These are phyloP conservation scores for Agaricales sp. DNA, from an alignment of 1,284 basidiomycete genomes.

Conservation along the genomic window DNA sequence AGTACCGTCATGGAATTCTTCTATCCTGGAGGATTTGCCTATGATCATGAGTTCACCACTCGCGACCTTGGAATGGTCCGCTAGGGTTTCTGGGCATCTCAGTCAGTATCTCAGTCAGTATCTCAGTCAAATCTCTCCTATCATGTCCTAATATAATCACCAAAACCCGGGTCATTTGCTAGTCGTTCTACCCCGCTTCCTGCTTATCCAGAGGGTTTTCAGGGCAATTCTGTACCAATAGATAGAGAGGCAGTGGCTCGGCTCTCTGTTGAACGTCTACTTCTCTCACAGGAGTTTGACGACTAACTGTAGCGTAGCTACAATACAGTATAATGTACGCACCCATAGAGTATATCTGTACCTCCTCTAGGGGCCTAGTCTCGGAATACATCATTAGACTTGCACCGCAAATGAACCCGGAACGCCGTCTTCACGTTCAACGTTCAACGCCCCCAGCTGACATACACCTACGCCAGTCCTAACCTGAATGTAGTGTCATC, in stretches of 20 bases:
- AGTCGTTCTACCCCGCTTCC: constrained; percentile 32
- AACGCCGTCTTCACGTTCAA: no score
- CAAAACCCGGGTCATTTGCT: constrained; percentile 40
- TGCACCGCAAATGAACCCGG: no score
- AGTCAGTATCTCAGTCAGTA: constrained; percentile 20
- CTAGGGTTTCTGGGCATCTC: constrained; percentile 70
- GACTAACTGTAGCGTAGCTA: no score
- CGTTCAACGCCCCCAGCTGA: no score
- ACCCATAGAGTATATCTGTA: no score
- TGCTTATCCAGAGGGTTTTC: constrained; percentile 44
- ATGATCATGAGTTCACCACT: constrained; percentile 78
- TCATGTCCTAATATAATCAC: no score
- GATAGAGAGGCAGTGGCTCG: constrained; percentile 38
- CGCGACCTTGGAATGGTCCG: constrained; percentile 75
- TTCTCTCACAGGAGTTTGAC: constrained; percentile 30
- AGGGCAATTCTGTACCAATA: constrained; percentile 43
- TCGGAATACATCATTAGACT: no score
- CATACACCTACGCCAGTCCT: no score
- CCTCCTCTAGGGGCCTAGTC: no score
- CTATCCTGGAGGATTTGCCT: constrained; percentile 75
- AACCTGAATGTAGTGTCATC: no score
- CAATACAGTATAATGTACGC: no score
- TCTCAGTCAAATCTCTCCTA: no score
- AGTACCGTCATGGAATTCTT: constrained; percentile 87
- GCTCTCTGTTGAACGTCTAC: constrained; percentile 33